A percentile compares a stretch with the other conserved stretches of the same genome.
Conservation (phyloP, 192 early-diverging fungal species). For the Coemansia sp. region DNA sequence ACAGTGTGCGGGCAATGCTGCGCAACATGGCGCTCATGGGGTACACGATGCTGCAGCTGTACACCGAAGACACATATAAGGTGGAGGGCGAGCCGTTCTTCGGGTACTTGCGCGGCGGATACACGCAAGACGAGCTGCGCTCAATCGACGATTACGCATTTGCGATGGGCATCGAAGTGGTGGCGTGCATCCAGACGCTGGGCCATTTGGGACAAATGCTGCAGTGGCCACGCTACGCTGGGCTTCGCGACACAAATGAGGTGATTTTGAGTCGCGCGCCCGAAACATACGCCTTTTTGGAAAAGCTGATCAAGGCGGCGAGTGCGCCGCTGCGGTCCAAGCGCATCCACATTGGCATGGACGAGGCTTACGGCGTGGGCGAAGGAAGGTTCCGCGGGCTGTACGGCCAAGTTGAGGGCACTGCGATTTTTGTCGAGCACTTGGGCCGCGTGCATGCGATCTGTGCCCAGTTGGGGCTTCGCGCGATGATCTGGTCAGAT, state of each 20-base stretch:
- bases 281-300: conserved; percentile 77
- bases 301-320: conserved; percentile 67
- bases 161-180: conserved; percentile 75
- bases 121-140: conserved; percentile 69
- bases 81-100: conserved; percentile 69
- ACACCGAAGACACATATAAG: conserved; percentile 88
- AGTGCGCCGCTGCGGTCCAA: conserved; percentile 70
- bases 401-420: conserved; percentile 72
- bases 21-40: conserved; percentile 82
- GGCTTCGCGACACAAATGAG: conserved; percentile 77
- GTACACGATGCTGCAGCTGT: conserved; percentile 84
- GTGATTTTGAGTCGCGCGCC: conserved; percentile 71
- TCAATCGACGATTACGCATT: conserved; percentile 78
- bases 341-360: conserved; percentile 85
- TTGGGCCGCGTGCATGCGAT: conserved; percentile 70
- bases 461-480: conserved; percentile 60
- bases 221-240: conserved; percentile 82
- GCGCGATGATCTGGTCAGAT: conserved; percentile 89
- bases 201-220: conserved; percentile 88
- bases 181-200: conserved; percentile 88
- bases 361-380: conserved; percentile 84
- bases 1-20: conserved; percentile 66
- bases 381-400: conserved; percentile 78
- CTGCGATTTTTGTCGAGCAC: conserved; percentile 76
- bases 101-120: conserved; percentile 72